Percentiles rank a stretch among this genome's conserved stretches.
Evolutionary conservation across 164 flowering plant genomes (phyloP).

Genomic region (Aristolochia contorta): DNA sequence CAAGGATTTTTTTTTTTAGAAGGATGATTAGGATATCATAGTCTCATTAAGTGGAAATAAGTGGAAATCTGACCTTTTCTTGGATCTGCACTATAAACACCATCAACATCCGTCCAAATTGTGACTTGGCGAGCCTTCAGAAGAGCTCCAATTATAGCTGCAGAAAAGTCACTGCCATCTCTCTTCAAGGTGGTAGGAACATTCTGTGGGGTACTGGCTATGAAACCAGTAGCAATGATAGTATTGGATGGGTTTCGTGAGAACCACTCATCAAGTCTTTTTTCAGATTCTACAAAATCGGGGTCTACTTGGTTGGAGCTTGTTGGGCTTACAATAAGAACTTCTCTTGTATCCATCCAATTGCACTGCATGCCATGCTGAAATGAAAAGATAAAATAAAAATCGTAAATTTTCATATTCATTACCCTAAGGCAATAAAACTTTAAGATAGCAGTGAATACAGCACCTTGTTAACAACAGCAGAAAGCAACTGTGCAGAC

Average conservation of each 20-base stretch:
- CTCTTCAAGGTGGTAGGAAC: conserved; percentile 96
- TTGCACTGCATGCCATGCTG: conserved; percentile 66
- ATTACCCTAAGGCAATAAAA: neutral
- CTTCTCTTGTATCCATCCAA: conserved; percentile 99
- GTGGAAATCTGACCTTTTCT: conserved; percentile 64
- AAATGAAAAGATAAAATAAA: conserved; percentile 8
- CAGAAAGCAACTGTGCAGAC: conserved; percentile 83
- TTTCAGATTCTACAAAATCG: conserved; percentile 61
- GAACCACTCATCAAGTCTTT: conserved; percentile 77
- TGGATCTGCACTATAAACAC: conserved; percentile 98
- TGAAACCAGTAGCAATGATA: conserved; percentile 92
- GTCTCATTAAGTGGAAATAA: neutral
- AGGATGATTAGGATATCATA: too few species aligned
- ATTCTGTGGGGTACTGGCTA: conserved; percentile 80
- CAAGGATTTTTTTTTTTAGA: too few species aligned
- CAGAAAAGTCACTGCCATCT: conserved; percentile 99
- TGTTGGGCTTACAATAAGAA: conserved; percentile 78
- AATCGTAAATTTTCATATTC: neutral
- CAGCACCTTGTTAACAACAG: conserved; percentile 59
- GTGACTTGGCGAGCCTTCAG: conserved; percentile 81
- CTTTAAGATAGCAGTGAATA: neutral
- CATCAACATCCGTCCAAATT: conserved; percentile 99
- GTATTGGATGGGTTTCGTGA: conserved; percentile 49
- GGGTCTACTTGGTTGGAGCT: conserved; percentile 93
- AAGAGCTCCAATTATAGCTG: conserved; percentile 94